Evolutionary conservation across 257 asterid genomes (phyloP), one percentile per base, ranked within the genome.

Genomic region (Nicotiana attenuata): DNA sequence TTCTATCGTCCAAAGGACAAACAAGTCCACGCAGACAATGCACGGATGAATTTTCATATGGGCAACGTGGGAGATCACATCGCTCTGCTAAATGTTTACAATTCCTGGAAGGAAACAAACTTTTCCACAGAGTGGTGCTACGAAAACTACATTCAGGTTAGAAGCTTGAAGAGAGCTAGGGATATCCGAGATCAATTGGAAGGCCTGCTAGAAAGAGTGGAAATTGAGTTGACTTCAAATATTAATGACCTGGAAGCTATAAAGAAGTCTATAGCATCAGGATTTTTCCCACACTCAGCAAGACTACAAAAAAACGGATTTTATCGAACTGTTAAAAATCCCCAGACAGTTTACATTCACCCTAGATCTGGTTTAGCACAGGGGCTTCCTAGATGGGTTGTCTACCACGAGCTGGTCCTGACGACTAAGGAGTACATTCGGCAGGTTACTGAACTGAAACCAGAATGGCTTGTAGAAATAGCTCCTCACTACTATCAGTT

Each of bases 351-450:
- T 52, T 14, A 52, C 17, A 52, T 52, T 10, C 56, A 52, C 56
- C 56, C 56, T 4, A 89, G 92, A 87, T 92, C 94, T 55, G 94
- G 94, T 79, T 89, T 90, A 83, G 88, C 97, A 28, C 92, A 89
- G 94, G 91, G 88, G 91, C 92, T 84, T 66, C 94, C 97, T 14
- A 88, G 91, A 83, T 93, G 97, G 95, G 91, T 89, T 16, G 77
- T 92, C 65, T 91, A 90, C 87, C 97, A 93, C 78, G 97, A 93
- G 84, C 80, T 93, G 78, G 93, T 93, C 19, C 83, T 92, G 85
- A 93, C 95, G 5, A 86, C 91, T 5, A 93, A 89, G 88, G 97
- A 93, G 88, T 93, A 91, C 83, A 93, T 93, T 93, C 89, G 93
- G 19, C 87, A 91, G 87, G 94, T 89, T 9, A 91, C 92, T 1